A percentile compares a stretch with the other conserved stretches of the same genome.
Evolutionary conservation across 768 basidiomycete species (phyloP).

Genomic region (Pleurotus citrinopileatus): DNA sequence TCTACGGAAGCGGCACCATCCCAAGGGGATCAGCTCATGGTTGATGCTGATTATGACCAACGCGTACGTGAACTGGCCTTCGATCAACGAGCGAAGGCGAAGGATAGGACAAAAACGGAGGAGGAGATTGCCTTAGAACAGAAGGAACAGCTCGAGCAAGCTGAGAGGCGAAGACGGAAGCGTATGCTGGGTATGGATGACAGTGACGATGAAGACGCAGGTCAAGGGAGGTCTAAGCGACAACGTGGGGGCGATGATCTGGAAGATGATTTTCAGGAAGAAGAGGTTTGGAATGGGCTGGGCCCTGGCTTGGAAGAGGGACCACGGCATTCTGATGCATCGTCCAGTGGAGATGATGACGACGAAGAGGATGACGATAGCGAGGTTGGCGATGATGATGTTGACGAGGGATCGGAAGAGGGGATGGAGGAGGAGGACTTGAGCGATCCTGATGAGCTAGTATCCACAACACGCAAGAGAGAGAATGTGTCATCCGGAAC

Average conservation of each 20-base stretch:
- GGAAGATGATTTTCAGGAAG: constrained; percentile 78
- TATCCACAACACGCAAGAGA: constrained; percentile 22
- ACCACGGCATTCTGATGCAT: constrained; percentile 28
- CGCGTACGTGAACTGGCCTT: constrained; percentile 91
- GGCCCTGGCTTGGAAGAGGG: constrained; percentile 38
- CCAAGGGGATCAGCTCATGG: constrained; percentile 13
- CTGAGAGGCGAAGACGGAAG: constrained; percentile 71
- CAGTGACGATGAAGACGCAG: constrained; percentile 62
- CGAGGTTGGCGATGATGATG: constrained; percentile 40
- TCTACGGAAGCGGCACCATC: constrained; percentile 14
- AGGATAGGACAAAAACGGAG: constrained; percentile 94
- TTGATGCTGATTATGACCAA: constrained; percentile 83
- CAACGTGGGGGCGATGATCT: constrained; percentile 80
- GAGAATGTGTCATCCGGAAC: constrained; percentile 29
- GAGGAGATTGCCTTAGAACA: constrained; percentile 90
- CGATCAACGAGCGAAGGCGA: constrained; percentile 90
- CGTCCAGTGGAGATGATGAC: constrained; percentile 34
- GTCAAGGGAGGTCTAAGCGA: constrained; percentile 46
- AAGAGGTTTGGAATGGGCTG: constrained; percentile 37
- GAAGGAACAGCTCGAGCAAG: constrained; percentile 82
- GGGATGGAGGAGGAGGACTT: constrained; percentile 33
- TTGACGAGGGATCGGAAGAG: constrained; percentile 31
- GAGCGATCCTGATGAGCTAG: constrained; percentile 44
- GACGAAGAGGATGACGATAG: constrained; percentile 33
- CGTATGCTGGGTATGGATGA: constrained; percentile 86